These are phyloP conservation scores for Rhizopogon vinicolor DNA, from an alignment of 768 basidiomycete genomes.

Conservation along the genomic window DNA sequence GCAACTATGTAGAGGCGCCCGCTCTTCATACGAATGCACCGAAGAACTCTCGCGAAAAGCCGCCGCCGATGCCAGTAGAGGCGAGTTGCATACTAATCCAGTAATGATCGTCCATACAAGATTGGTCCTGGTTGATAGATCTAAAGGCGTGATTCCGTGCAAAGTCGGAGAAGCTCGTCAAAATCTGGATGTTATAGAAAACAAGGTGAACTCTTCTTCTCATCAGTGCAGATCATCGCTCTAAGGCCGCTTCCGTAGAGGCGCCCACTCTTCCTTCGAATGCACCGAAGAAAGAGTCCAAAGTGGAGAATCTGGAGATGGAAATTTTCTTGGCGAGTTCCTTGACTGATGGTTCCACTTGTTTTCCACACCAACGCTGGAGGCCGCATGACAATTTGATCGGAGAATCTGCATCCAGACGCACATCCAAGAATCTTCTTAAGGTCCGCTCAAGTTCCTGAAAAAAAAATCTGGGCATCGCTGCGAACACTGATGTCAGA, in stretches of 20 bases:
- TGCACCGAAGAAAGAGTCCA: slow-evolving; percentile 33
- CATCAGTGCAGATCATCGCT: not conserved
- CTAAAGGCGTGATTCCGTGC: slow-evolving; percentile 55
- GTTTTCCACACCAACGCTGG: not conserved
- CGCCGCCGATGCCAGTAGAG: slow-evolving; percentile 71
- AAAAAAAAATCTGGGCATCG: not conserved
- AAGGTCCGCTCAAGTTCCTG: too few relatives aligned
- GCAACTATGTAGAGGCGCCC: slow-evolving; percentile 43
- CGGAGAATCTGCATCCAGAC: not conserved
- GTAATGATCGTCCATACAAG: not conserved
- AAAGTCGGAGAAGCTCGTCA: slow-evolving; percentile 44
- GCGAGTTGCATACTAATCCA: slow-evolving; percentile 30
- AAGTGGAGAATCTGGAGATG: slow-evolving; percentile 41
- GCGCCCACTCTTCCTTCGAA: slow-evolving; percentile 53
- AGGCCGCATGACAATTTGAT: not conserved
- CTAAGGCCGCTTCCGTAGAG: slow-evolving; percentile 24
- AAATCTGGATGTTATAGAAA: slow-evolving; percentile 32
- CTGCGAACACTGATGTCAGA: not conserved
- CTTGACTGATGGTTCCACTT: slow-evolving; percentile 30
- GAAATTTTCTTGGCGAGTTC: slow-evolving; percentile 68
- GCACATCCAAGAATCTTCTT: not conserved
- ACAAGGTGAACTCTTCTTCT: slow-evolving; percentile 25
- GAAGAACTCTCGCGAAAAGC: slow-evolving; percentile 44
- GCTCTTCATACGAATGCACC: slow-evolving; percentile 40
- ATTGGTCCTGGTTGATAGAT: slow-evolving; percentile 31